These are phyloP conservation scores for Holtermannia corniformis DNA, from an alignment of 768 basidiomycete genomes.

Conservation along the genomic window DNA sequence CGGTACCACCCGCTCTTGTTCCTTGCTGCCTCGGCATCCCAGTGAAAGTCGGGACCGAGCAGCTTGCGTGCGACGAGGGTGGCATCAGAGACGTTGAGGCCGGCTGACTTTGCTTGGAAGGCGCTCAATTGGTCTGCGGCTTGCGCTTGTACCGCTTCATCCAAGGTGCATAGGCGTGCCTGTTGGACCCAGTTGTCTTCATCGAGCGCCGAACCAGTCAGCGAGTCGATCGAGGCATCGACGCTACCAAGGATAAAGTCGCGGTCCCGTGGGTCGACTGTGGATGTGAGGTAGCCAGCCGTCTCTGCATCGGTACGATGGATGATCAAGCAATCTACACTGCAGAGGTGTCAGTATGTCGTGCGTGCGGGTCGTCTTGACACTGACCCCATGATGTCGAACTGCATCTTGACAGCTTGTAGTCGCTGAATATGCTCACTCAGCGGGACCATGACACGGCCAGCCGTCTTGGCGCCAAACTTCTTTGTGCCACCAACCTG, in stretches of 20 bases:
- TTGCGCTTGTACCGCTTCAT: not conserved
- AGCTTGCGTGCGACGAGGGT: not conserved
- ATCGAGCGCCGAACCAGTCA: not conserved
- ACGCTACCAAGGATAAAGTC: not conserved
- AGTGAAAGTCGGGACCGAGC: not conserved
- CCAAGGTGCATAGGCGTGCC: not conserved
- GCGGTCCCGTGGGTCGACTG: not conserved
- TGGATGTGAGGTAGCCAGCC: not conserved
- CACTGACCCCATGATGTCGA: not conserved
- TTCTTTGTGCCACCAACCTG: slow-evolving; percentile 2
- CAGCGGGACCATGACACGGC: not conserved
- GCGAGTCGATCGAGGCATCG: not conserved
- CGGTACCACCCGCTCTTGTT: not conserved
- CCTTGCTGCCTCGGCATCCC: not conserved
- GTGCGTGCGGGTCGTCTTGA: no score
- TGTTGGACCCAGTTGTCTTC: not conserved
- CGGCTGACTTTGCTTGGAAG: not conserved
- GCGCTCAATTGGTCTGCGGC: not conserved
- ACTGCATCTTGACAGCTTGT: not conserved
- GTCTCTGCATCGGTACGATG: slow-evolving; percentile 1
- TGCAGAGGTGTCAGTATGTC: no score
- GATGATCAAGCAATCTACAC: not conserved
- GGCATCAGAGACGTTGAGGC: not conserved
- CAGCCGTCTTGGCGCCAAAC: slow-evolving; percentile 27
- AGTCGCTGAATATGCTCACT: not conserved